phyloP scores from a whole-genome alignment of 768 basidiomycete genomes.

The Vararia minispora region DNA sequence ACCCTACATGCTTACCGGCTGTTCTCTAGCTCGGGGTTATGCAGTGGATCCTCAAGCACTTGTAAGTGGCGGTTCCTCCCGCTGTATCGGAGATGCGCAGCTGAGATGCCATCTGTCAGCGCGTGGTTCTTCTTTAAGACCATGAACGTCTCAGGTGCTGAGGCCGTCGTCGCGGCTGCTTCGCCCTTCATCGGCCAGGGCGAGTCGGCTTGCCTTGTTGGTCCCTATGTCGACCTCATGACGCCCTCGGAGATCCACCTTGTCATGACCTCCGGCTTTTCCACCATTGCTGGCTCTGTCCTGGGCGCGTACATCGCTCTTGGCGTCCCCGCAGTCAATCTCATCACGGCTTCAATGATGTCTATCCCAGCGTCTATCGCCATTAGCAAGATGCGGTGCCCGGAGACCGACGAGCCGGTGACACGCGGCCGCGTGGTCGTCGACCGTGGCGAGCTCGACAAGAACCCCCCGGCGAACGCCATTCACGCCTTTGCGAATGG shows the following conservation, averaged over 20 bases:
- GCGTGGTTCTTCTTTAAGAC: conserved; percentile 93
- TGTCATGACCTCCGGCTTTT: conserved; percentile 87
- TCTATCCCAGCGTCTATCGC: conserved; percentile 91
- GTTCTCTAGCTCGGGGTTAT: conserved; percentile 56
- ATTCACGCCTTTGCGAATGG: conserved; percentile 86
- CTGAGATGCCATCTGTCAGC: conserved; percentile 26
- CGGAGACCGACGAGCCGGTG: conserved; percentile 77
- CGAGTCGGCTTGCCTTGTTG: conserved; percentile 79
- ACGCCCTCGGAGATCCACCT: conserved; percentile 81
- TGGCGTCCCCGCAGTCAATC: conserved; percentile 69
- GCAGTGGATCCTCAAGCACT: conserved; percentile 87
- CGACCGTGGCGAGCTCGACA: conserved; percentile 56
- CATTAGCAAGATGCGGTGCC: conserved; percentile 79
- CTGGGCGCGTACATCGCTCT: conserved; percentile 72
- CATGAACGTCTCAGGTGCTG: conserved; percentile 88
- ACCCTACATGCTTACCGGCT: background rate
- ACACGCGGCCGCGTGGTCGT: conserved; percentile 74
- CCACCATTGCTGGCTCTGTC: conserved; percentile 88
- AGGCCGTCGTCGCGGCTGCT: conserved; percentile 85
- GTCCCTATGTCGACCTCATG: conserved; percentile 77
- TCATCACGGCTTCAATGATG: conserved; percentile 88
- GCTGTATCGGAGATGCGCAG: too few species aligned
- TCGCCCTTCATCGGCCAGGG: conserved; percentile 93
- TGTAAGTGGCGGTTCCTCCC: too few species aligned
- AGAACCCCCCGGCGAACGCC: conserved; percentile 57